phyloP scores from a whole-genome alignment of 2,329 filamentous ascomycete genomes.

The Allantophomopsis cytisporea region DNA sequence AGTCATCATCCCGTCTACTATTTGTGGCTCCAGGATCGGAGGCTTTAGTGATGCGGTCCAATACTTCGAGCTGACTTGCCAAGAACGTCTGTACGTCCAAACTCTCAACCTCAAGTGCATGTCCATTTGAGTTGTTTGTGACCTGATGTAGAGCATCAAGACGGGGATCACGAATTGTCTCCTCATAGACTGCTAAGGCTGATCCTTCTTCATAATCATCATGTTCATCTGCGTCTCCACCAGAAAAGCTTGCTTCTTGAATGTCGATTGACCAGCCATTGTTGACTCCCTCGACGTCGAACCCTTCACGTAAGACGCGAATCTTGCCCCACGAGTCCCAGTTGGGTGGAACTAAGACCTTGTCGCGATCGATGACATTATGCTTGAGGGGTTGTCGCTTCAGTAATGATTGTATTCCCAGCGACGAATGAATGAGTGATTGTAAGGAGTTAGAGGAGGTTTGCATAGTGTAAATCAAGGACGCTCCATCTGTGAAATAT shows the following conservation, averaged over 20 bases:
- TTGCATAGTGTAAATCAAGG: slow-evolving; percentile 73
- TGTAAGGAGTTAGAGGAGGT: slow-evolving; percentile 66
- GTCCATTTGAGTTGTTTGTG: slow-evolving; percentile 25
- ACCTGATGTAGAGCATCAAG: slow-evolving; percentile 44
- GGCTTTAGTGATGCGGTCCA: slow-evolving; percentile 49
- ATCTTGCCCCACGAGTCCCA: slow-evolving; percentile 99
- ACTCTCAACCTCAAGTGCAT: slow-evolving; percentile 41
- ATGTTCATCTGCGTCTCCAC: slow-evolving; percentile 15
- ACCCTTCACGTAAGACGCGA: slow-evolving; percentile 76
- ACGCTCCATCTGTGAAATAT: slow-evolving; percentile 52
- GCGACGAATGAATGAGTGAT: slow-evolving; percentile 68
- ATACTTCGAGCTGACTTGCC: slow-evolving; percentile 55
- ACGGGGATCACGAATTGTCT: slow-evolving; percentile 64
- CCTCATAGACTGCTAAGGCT: slow-evolving; percentile 63
- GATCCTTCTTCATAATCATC: slow-evolving; percentile 25
- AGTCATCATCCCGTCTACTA: slow-evolving; percentile 1
- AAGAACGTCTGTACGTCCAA: slow-evolving; percentile 70
- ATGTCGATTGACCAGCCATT: slow-evolving; percentile 79
- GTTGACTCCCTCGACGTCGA: slow-evolving; percentile 80
- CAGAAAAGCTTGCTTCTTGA: slow-evolving; percentile 35
- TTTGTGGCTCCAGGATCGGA: slow-evolving; percentile 31
- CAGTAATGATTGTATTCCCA: slow-evolving; percentile 74
- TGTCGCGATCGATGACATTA: slow-evolving; percentile 87
- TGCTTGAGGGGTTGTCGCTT: slow-evolving; percentile 70
- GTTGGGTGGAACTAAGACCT: slow-evolving; percentile 87